A percentile compares a stretch with the other conserved stretches of the same genome.
Evolutionary conservation across 306 rosid species (phyloP).

Genomic region (Arachis stenosperma): DNA sequence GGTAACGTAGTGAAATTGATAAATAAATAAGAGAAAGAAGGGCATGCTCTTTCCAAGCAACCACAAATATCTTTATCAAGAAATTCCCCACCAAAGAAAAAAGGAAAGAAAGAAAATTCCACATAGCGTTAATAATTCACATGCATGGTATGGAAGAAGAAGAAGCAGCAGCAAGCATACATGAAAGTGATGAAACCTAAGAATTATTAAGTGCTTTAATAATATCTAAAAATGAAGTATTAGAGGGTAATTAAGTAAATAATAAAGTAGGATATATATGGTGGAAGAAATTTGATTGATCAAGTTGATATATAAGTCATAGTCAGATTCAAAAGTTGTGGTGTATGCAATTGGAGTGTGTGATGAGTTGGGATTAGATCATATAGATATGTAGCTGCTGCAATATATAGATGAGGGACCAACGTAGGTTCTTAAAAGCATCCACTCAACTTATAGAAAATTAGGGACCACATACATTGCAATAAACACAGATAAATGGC

Average conservation of each 20-base stretch:
- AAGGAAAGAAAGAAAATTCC: slow-evolving; percentile 39
- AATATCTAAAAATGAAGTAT: no score
- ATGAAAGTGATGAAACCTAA: neutral
- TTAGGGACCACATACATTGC: slow-evolving; percentile 65
- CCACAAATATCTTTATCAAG: slow-evolving; percentile 46
- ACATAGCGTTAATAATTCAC: slow-evolving; percentile 22
- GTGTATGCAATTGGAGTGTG: slow-evolving; percentile 49
- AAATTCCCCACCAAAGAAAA: slow-evolving; percentile 18
- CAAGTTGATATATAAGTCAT: slow-evolving; percentile 30
- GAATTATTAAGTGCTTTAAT: neutral
- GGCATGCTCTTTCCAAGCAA: neutral
- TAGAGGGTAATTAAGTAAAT: no score
- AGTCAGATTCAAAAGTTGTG: slow-evolving; percentile 53
- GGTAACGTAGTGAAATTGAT: no score
- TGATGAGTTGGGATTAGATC: slow-evolving; percentile 33
- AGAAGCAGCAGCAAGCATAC: no score
- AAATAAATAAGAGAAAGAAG: neutral
- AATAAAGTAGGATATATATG: neutral
- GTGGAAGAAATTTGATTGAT: slow-evolving; percentile 30
- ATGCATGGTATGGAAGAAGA: neutral
- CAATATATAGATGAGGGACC: slow-evolving; percentile 71
- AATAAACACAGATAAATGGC: slow-evolving; percentile 62
- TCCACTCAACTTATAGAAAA: slow-evolving; percentile 51
- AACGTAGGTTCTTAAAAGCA: slow-evolving; percentile 84
- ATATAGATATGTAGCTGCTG: slow-evolving; percentile 43